Percentiles rank a stretch among this genome's conserved stretches.
These are phyloP conservation scores for Erysimum cheiri DNA, from an alignment of 441 rosid genomes.

Conservation along the genomic window DNA sequence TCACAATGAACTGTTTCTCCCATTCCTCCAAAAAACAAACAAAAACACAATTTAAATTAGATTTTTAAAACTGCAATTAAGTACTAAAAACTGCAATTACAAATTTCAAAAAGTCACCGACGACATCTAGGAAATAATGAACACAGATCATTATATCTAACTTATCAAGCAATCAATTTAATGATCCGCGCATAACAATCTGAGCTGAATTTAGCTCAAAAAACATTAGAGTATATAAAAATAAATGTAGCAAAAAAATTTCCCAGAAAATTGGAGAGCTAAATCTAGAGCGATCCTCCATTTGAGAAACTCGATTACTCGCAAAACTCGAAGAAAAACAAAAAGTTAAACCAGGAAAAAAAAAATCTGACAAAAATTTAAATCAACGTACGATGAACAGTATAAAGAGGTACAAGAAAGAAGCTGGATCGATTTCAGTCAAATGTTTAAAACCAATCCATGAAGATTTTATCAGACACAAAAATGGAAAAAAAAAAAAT, in stretches of 20 bases:
- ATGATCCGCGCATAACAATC: not conserved
- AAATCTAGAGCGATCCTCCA: conserved; percentile 14
- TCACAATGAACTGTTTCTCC: conserved; percentile 71
- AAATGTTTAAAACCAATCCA: conserved; percentile 26
- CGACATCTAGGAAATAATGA: not conserved
- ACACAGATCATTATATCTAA: not conserved
- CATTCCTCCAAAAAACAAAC: conserved; percentile 57
- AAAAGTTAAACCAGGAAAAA: not conserved
- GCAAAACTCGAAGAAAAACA: conserved; percentile 10
- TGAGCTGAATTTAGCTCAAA: conserved; percentile 10
- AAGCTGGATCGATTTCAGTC: conserved; percentile 35
- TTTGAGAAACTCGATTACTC: conserved; percentile 23
- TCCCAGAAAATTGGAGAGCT: conserved; percentile 39
- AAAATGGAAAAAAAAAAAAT: not conserved
- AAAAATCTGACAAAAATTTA: not conserved
- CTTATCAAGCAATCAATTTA: conserved; percentile 6
- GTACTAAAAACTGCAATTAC: not conserved
- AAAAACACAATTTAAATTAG: conserved; percentile 4
- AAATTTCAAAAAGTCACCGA: conserved; percentile 28
- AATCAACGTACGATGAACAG: conserved; percentile 18
- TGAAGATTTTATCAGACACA: not conserved
- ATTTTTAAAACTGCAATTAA: not conserved
- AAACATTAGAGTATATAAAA: not conserved
- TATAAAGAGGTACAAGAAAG: conserved; percentile 8
- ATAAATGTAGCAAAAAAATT: not conserved